A percentile compares a stretch with the other conserved stretches of the same genome.
These are phyloP conservation scores for Pseudotulostoma volvatum DNA, from an alignment of 495 filamentous ascomycete genomes.

Conservation along the genomic window DNA sequence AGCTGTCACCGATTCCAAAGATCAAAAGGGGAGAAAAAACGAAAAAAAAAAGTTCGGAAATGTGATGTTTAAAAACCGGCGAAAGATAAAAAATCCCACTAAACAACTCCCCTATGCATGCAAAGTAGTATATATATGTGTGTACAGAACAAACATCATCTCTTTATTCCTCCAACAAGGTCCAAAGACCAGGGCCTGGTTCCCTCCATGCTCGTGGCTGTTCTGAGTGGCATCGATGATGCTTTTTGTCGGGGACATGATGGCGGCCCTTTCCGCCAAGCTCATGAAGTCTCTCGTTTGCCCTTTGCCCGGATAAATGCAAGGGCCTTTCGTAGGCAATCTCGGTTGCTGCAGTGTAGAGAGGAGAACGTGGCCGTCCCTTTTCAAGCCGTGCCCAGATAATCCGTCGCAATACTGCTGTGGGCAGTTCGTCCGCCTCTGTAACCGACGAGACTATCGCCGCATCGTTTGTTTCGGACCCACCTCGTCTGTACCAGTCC, in stretches of 20 bases:
- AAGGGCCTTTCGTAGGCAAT: no score
- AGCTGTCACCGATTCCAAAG: no score
- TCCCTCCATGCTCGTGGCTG: conserved; percentile 26
- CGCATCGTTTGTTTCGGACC: not conserved
- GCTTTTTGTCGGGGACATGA: conserved; percentile 11
- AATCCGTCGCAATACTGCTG: conserved; percentile 15
- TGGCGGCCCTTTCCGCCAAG: no score
- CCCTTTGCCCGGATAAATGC: no score
- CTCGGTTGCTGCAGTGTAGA: not conserved
- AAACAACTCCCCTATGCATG: no score
- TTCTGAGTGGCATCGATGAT: conserved; percentile 28
- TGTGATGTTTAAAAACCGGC: no score
- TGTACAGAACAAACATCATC: no score
- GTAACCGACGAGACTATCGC: conserved; percentile 6
- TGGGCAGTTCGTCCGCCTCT: conserved; percentile 2
- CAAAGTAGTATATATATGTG: no score
- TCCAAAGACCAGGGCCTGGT: conserved; percentile 25
- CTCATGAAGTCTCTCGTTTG: no score
- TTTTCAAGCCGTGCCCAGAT: conserved; percentile 23
- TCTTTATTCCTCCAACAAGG: conserved; percentile 19
- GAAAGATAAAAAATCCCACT: no score
- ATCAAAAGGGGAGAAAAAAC: no score
- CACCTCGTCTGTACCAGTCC: not conserved
- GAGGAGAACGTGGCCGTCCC: conserved; percentile 14
- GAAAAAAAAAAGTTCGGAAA: no score